Percentiles rank a stretch among this genome's conserved stretches.
phyloP scores from a whole-genome alignment of 371 early-diverging fungal genomes.

The Mortierella sp. region DNA sequence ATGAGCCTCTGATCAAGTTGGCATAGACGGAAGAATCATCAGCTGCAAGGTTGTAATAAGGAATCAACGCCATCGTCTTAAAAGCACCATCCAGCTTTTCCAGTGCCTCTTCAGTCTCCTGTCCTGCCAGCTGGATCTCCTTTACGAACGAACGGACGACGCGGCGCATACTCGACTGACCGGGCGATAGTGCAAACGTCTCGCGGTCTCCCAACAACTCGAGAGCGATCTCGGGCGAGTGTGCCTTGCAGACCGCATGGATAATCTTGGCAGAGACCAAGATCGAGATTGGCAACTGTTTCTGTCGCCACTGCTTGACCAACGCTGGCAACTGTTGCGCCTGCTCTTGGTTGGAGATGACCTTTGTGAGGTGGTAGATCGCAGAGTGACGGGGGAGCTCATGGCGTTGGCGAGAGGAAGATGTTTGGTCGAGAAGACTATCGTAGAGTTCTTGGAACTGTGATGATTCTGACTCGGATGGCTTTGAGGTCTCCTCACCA shows the following conservation, averaged over 20 bases:
- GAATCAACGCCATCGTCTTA: slow-evolving; percentile 47
- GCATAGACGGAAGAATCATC: slow-evolving; percentile 46
- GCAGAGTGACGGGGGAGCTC: slow-evolving; percentile 40
- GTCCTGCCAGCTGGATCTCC: slow-evolving; percentile 21
- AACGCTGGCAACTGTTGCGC: slow-evolving; percentile 39
- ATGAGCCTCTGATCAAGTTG: slow-evolving; percentile 37
- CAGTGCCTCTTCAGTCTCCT: slow-evolving; percentile 24
- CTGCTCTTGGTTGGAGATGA: slow-evolving; percentile 29
- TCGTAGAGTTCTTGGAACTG: slow-evolving; percentile 44
- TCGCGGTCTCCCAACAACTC: slow-evolving; percentile 57
- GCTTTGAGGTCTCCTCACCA: not conserved
- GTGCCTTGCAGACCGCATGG: slow-evolving; percentile 42
- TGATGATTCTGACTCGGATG: slow-evolving; percentile 14
- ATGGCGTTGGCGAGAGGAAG: slow-evolving; percentile 13
- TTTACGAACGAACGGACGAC: slow-evolving; percentile 43
- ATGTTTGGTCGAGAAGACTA: slow-evolving; percentile 17
- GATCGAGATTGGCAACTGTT: slow-evolving; percentile 48
- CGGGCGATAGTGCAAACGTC: slow-evolving; percentile 50
- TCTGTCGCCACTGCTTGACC: slow-evolving; percentile 58
- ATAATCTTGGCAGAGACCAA: slow-evolving; percentile 38
- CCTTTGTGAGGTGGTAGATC: slow-evolving; percentile 26
- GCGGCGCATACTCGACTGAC: slow-evolving; percentile 38
- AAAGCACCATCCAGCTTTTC: slow-evolving; percentile 53
- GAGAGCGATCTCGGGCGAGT: slow-evolving; percentile 53
- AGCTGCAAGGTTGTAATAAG: slow-evolving; percentile 43